A percentile compares a stretch with the other conserved stretches of the same genome.
Evolutionary conservation across 2,329 filamentous ascomycete genomes (phyloP).

Genomic region (Sclerotinia nivalis): DNA sequence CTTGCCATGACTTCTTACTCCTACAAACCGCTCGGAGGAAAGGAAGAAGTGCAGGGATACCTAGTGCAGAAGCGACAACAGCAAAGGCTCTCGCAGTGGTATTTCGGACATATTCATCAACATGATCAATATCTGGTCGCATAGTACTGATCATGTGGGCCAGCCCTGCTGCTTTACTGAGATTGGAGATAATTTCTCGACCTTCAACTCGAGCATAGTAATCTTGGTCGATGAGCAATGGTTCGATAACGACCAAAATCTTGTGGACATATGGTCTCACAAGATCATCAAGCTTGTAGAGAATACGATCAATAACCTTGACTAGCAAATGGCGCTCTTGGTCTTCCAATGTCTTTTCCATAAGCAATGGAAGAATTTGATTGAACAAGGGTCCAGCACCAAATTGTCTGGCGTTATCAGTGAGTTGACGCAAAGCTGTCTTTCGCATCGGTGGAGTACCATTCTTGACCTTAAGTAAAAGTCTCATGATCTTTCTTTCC

Average conservation of each 20-base stretch:
- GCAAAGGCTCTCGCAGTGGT: constrained; percentile 96
- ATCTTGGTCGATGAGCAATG: constrained; percentile 98
- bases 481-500: constrained; percentile 96
- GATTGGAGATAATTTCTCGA: constrained; percentile 97
- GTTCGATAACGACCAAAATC: constrained; percentile 97
- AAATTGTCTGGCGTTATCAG: constrained; percentile 95
- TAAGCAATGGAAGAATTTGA: constrained; percentile 92
- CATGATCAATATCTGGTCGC: constrained; percentile 97
- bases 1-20: constrained; percentile 99
- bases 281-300: constrained; percentile 97
- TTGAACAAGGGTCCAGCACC: constrained; percentile 94
- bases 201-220: constrained; percentile 98
- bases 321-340: constrained; percentile 97
- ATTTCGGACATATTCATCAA: constrained; percentile 97
- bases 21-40: constrained; percentile 95
- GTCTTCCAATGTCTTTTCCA: constrained; percentile 97
- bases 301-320: constrained; percentile 97
- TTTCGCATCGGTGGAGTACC: constrained; percentile 98
- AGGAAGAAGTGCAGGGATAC: constrained; percentile 90
- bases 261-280: constrained; percentile 97
- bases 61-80: constrained; percentile 92
- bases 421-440: constrained; percentile 93
- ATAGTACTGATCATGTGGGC: constrained; percentile 99
- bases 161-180: constrained; percentile 92
- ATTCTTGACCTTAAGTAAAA: constrained; percentile 98